Base-by-base conservation (phyloP, 371 early-diverging fungal species). In the Mucor piriformis region DNA sequence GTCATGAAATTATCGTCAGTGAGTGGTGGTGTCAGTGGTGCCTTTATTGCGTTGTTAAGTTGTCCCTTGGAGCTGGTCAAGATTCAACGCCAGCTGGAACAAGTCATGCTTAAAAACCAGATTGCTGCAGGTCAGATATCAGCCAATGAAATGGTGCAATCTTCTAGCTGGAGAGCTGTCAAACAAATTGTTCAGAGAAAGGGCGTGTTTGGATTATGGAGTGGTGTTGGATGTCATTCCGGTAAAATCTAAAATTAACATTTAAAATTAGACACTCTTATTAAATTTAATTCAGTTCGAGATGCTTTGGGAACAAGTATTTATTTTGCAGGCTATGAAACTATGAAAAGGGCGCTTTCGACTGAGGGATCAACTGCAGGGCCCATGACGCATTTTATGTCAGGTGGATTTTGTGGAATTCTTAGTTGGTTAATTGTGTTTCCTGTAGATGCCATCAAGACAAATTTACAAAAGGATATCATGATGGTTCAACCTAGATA, bases 11-110 rank as follows among this genome's bases (percentile, higher is more conserved):
- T 83, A 3, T 77, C 88, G 0, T 74, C 79, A 6, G 11, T 85
- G 5, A 83, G 90, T 16, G 92, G 92, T 51, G 82, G 79, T 40
- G 66, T 81, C 0, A 79, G 86, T 50, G 92, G 92, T 20, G 83
- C 86, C 0, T 78, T 87, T 20, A 84, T 90, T 34, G 90, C 91
- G 2, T 44, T 81, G 20, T 59, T 90, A 35, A 86, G 88, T 59
- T 88, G 89, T 58, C 93, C 93, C 2, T 64, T 92, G 24, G 93
- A 93, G 61, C 67, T 92, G 16, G 84, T 93, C 40, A 93, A 93
- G 63, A 85, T 93, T 10, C 92, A 91, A 58, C 76, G 85, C 42
- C 93, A 93, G 65, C 64, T 92, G 23, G 84, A 92, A 44, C 74
- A 77, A 37, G 59, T 92, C 47, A 59, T 90, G 57, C 57, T 75